Evolutionary conservation across 1,139 yeast species (phyloP).

Genomic region (Sugiyamaella xylanicola): DNA sequence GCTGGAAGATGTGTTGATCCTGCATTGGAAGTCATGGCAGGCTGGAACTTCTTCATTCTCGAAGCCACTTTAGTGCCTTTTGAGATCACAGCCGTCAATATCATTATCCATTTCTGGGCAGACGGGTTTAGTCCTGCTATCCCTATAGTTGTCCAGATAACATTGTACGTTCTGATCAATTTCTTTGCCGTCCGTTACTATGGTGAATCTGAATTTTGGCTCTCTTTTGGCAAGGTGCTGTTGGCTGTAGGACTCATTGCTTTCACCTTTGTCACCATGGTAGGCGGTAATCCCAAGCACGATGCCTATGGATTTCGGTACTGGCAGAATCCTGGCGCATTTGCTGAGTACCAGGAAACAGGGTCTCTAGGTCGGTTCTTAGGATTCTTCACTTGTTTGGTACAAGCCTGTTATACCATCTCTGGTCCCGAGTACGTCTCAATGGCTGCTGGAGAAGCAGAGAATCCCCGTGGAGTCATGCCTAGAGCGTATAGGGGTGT

Average conservation of each 20-base stretch:
- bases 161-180: conserved; percentile 62
- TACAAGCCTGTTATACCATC: conserved; percentile 67
- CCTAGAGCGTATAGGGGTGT: conserved; percentile 81
- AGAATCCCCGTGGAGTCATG: conserved; percentile 73
- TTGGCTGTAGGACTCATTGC: conserved; percentile 70
- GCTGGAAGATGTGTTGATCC: conserved; percentile 64
- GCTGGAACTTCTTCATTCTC: conserved; percentile 78
- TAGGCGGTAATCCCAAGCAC: conserved; percentile 79
- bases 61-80: conserved; percentile 78
- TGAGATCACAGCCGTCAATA: conserved; percentile 78
- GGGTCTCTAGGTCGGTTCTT: conserved; percentile 69
- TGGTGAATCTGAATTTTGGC: conserved; percentile 83
- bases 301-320: conserved; percentile 64
- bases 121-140: conserved; percentile 55
- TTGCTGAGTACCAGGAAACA: conserved; percentile 56
- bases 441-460: conserved; percentile 80
- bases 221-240: conserved; percentile 70
- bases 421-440: conserved; percentile 87
- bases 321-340: conserved; percentile 60
- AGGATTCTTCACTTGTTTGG: conserved; percentile 68
- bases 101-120: conserved; percentile 78
- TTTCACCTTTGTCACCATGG: conserved; percentile 77
- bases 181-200: conserved; percentile 70
- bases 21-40: conserved; percentile 74
- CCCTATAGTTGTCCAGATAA: conserved; percentile 56